phyloP scores from a whole-genome alignment of 140 eudicot species.

The Senecio squalidus region DNA sequence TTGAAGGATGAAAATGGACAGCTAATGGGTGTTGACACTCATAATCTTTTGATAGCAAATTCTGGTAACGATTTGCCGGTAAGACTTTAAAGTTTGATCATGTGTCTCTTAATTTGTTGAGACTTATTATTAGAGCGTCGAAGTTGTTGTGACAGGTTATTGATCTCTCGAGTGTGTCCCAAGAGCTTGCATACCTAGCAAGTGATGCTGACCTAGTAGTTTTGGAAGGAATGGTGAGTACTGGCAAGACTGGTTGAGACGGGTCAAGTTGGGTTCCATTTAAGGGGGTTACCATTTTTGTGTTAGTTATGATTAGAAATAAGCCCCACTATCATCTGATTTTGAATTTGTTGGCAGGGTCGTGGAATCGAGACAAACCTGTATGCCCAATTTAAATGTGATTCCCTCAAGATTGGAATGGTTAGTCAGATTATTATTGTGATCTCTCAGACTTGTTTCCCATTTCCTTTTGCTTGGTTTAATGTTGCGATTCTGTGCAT shows the following conservation, averaged over 20 bases:
- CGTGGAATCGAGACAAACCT: conserved; percentile 98
- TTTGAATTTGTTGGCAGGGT: conserved; percentile 50
- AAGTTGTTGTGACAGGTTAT: conserved; percentile 58
- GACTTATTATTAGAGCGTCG: background rate
- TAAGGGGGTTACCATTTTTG: too few relatives aligned
- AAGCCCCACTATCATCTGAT: background rate
- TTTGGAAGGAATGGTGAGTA: conserved; percentile 96
- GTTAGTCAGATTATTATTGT: conserved; percentile 31
- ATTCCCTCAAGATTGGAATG: conserved; percentile 94
- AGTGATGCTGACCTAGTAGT: conserved; percentile 91
- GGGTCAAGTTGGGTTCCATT: too few relatives aligned
- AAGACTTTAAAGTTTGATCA: conserved; percentile 27
- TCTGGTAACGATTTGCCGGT: conserved; percentile 99
- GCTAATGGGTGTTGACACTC: conserved; percentile 88
- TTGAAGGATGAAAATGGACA: conserved; percentile 84
- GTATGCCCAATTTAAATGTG: conserved; percentile 87
- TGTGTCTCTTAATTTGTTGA: conserved; percentile 1
- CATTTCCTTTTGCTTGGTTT: background rate
- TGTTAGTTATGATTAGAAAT: background rate
- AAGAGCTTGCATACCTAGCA: conserved; percentile 89
- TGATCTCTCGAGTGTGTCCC: conserved; percentile 84
- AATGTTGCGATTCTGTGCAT: background rate
- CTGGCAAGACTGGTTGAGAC: too few relatives aligned
- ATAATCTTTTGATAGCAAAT: conserved; percentile 85
- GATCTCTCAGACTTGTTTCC: background rate